Base-by-base conservation (phyloP, 1,284 basidiomycete species). In the Marasmius oreades region DNA sequence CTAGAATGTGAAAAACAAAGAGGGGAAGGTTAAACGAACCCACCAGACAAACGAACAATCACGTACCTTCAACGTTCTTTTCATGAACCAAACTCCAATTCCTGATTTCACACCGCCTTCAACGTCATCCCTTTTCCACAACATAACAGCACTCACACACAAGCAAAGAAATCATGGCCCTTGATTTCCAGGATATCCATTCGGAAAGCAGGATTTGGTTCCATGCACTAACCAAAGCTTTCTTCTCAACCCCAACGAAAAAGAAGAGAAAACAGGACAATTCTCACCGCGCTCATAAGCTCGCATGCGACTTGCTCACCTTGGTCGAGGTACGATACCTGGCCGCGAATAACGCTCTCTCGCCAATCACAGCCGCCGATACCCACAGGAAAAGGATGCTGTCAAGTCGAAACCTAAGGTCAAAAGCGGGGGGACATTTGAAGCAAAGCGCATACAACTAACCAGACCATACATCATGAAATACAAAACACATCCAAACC, bases 401-500 rank as follows among this genome's bases (percentile, higher is more conserved):
- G 39, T 42, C 16, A 8, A 42, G 47, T 28, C 7, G 45, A 24
- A 58, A 50, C n/a, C 18, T 11, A 36, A 48, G 20, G 23, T 33
- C 16, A 11, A 23, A 20, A 46, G n/a, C 18, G 2, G n/a, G 16
- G 7, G 6, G 14, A 8, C 12, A 50, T 8, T 50, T 10, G 18
- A 31, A 33, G 2, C 14, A 16, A 12, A 26, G 16, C 2, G 23
- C 6, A 24, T 23, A 69, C n/a, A n/a, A n/a, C 77, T 65, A 54
- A 86, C 85, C 64, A 71, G 73, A 26, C 84, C 85, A 20, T 77
- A 77, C 45, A 83, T 70, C 76, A 92, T 84, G 66, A 87, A 90
- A 64, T 84, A 85, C 12, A 93, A 67, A 63, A 93, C 75, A 63
- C 88, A 79, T 1, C 92, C 92, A 57, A 93, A 84, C 1, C 82